Base-by-base conservation (phyloP, 768 basidiomycete species). In the Rhodotorula kratochvilovae region DNA sequence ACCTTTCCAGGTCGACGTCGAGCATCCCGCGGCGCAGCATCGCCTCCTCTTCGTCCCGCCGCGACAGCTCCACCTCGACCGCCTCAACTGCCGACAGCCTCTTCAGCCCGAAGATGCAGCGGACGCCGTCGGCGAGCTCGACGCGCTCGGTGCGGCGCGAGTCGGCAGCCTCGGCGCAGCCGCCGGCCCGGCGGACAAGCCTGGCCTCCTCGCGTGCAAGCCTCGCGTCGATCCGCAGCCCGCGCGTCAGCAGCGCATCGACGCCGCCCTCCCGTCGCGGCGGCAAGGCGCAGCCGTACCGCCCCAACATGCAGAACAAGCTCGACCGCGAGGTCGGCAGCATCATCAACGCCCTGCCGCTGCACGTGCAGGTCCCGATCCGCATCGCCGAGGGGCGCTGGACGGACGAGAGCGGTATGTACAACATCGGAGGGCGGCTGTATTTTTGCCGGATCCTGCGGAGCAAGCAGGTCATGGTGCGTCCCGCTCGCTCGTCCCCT, bases 391-490 rank as follows among this genome's bases (percentile, higher is more conserved):
- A 79, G 25, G 57, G 93, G 78, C 93, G 94, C 78, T 95, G 91
- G 92, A 96, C 95, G 75, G 94, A 94, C 23, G 88, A 91, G 46
- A 64, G 60, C 74, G 87, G 91, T 75, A 91, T 94, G 64, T 77
- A 68, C 70, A 51, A 58, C 31, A 75, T 73, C 43, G 75, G 68
- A 15, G 67, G 65, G 5, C 45, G 68, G 17, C 43, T 63, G 27
- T 76, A 67, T 62, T 75, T 72, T 42, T 64, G 67, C 54, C 43
- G 93, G 36, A 95, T 95, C 57, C 81, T 95, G 36, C 87, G 92
- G 19, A 92, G 90, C 2, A 90, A 92, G 77, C 92, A 90, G 0
- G 92, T 95, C 72, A 96, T 96, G 93, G 93, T 97, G 55, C 86
- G 64, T 29, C 27, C 19, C 21, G 19, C 13, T 0, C 36, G 57